These are phyloP conservation scores for Hypocrella siamensis DNA, from an alignment of 2,329 filamentous ascomycete genomes.

Conservation along the genomic window DNA sequence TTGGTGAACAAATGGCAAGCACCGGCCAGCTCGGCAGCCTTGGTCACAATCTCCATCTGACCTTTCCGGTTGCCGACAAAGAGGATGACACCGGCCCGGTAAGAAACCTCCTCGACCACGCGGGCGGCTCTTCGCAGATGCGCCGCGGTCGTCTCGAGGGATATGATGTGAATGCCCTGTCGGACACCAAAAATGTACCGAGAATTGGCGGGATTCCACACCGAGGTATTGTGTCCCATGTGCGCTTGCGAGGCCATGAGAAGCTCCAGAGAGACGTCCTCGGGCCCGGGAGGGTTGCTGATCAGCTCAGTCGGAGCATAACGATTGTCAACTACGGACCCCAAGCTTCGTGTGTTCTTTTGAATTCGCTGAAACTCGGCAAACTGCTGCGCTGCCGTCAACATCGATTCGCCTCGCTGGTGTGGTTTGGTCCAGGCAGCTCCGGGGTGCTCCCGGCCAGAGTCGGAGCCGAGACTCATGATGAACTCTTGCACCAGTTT, in stretches of 20 bases:
- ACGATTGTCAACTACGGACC: conserved; percentile 31
- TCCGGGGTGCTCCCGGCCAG: conserved; percentile 16
- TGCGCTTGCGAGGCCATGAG: conserved; percentile 78
- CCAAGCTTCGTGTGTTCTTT: conserved; percentile 28
- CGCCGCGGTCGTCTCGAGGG: conserved; percentile 73
- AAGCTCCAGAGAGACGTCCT: conserved; percentile 78
- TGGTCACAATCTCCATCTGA: conserved; percentile 66
- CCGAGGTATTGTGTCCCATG: conserved; percentile 76
- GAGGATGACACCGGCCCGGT: conserved; percentile 68
- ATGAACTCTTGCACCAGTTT: conserved; percentile 16
- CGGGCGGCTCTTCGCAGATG: conserved; percentile 88
- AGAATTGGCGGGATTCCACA: conserved; percentile 91
- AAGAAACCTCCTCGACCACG: conserved; percentile 75
- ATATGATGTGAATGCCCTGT: conserved; percentile 83
- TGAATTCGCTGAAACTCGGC: conserved; percentile 21
- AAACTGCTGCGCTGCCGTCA: conserved; percentile 23
- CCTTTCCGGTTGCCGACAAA: conserved; percentile 80
- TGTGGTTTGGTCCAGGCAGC: conserved; percentile 17
- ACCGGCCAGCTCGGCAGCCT: conserved; percentile 60
- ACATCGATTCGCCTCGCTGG: conserved; percentile 17
- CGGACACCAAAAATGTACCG: conserved; percentile 88
- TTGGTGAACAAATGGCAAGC: conserved; percentile 83
- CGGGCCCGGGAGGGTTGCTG: conserved; percentile 55
- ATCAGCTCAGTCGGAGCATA: conserved; percentile 55
- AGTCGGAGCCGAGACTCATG: conserved; percentile 18